Evolutionary conservation across 352 stramenopile species (phyloP), one percentile per base, ranked within the genome.

Genomic region (Phytopythium montanum): DNA sequence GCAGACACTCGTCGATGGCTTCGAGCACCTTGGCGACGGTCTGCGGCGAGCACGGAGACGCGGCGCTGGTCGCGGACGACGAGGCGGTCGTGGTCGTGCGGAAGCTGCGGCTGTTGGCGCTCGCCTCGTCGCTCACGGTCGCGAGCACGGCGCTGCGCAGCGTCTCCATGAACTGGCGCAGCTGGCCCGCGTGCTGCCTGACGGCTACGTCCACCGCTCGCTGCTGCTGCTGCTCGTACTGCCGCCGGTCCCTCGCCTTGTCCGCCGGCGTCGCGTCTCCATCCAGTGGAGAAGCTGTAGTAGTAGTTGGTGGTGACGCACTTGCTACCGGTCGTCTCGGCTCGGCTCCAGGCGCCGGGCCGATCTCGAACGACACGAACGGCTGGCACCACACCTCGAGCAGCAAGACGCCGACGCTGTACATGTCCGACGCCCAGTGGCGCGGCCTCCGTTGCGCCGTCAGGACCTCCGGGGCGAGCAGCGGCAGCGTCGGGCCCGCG

Each of bases 341-440:
- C 25, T 49, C 42, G 4, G 10, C 13, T 6, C 29, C 26, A 21
- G 14, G 23, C 28, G 42, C 52, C 44, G 38, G 39, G 9, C 53
- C 53, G 52, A 61, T 86, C 53, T 68, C 65, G 36, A 77, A 73
- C 5, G 66, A 60, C 25, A 87, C 68, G 45, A 74, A 72, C 36
- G 68, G 62, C 25, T 81, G 69, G 59, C 82, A 87, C 72, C 75
- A 87, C 23, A 87, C 52, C 34, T 90, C 73, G 16, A 85, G 54
- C 28, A 88, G 65, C 33, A 90, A 52, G 13, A 90, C 72, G 10
- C 77, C 80, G 14, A 75, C 64, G 33, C 73, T 81, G 68, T 88
- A 88, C 36, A 88, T 83, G 41, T 88, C 80, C 2, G 68, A 68
- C 31, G 70, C 51, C 53, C 72, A 55, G 60, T 81, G 59, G 14